Percentiles rank a stretch among this genome's conserved stretches.
phyloP scores from a whole-genome alignment of 2,329 filamentous ascomycete genomes.

The Xylariales sp. region DNA sequence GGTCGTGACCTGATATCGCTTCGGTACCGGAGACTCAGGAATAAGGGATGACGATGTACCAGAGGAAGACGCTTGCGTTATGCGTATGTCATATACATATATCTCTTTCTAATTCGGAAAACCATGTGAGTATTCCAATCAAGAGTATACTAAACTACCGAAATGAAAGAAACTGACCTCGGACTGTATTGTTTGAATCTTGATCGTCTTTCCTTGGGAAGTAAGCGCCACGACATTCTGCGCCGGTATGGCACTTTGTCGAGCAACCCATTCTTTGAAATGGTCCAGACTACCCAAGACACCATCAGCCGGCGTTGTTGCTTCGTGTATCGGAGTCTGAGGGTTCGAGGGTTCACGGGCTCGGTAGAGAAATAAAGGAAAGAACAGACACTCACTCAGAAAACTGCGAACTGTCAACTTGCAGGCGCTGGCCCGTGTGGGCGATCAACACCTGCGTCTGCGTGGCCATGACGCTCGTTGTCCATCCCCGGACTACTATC shows the following conservation, averaged over 20 bases:
- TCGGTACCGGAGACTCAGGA: constrained; percentile 63
- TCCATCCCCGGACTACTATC: constrained; percentile 47
- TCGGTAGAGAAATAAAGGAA: constrained; percentile 14
- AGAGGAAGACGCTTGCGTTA: constrained; percentile 68
- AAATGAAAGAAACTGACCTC: constrained; percentile 68
- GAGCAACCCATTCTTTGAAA: constrained; percentile 83
- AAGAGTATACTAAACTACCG: background rate
- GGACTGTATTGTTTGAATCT: constrained; percentile 79
- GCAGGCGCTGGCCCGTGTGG: constrained; percentile 89
- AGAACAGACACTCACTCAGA: constrained; percentile 68
- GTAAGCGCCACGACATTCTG: constrained; percentile 90
- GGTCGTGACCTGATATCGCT: constrained; percentile 67
- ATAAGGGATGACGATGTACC: constrained; percentile 57
- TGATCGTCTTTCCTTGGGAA: constrained; percentile 83
- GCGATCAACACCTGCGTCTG: constrained; percentile 90
- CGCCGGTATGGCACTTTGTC: constrained; percentile 76
- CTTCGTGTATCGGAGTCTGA: constrained; percentile 28
- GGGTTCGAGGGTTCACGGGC: background rate
- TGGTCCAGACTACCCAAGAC: constrained; percentile 75
- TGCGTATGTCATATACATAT: constrained; percentile 89
- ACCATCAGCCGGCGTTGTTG: constrained; percentile 31
- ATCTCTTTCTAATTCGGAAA: constrained; percentile 75
- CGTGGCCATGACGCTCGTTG: constrained; percentile 69
- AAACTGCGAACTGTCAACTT: constrained; percentile 80
- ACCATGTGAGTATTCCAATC: constrained; percentile 26